Percentiles rank a stretch among this genome's conserved stretches.
These are phyloP conservation scores for Sporothrix mexicana DNA, from an alignment of 2,329 filamentous ascomycete genomes.

Conservation along the genomic window DNA sequence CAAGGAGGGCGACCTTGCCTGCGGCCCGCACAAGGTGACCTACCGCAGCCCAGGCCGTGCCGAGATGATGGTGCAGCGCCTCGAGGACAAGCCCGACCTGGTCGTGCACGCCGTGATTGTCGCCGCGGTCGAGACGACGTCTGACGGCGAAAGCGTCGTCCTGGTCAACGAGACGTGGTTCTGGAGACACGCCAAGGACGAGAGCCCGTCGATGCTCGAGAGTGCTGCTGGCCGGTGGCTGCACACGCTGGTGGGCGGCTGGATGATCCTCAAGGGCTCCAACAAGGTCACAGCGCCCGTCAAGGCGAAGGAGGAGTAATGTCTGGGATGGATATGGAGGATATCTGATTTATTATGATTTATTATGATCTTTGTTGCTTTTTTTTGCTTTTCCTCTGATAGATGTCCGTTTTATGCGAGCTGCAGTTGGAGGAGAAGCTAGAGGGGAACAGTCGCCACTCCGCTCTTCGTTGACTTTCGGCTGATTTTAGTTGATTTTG, in stretches of 20 bases:
- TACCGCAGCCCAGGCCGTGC: slow-evolving; percentile 41
- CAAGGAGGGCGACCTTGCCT: slow-evolving; percentile 42
- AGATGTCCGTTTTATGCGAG: not conserved
- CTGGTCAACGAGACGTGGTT: slow-evolving; percentile 51
- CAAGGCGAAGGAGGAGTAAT: slow-evolving; percentile 26
- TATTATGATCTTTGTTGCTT: not conserved
- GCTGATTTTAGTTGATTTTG: not conserved
- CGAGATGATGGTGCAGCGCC: slow-evolving; percentile 43
- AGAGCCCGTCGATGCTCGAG: slow-evolving; percentile 44
- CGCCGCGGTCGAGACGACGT: slow-evolving; percentile 37
- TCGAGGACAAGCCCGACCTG: slow-evolving; percentile 40
- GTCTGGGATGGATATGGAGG: not conserved
- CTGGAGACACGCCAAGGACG: slow-evolving; percentile 43
- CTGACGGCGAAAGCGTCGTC: slow-evolving; percentile 35
- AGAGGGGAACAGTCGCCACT: not conserved
- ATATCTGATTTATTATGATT: not conserved
- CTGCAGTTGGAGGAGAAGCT: not conserved
- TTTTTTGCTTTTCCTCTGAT: not conserved
- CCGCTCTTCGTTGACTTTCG: not conserved
- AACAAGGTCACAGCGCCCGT: slow-evolving; percentile 22
- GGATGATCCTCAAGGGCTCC: slow-evolving; percentile 35
- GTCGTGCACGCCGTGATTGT: slow-evolving; percentile 41
- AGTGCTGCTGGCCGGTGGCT: slow-evolving; percentile 42
- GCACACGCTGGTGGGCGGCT: slow-evolving; percentile 39
- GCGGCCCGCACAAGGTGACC: slow-evolving; percentile 44